Conservation (phyloP, 2,329 filamentous ascomycete species). For the Mycosphaerella arachidis region DNA sequence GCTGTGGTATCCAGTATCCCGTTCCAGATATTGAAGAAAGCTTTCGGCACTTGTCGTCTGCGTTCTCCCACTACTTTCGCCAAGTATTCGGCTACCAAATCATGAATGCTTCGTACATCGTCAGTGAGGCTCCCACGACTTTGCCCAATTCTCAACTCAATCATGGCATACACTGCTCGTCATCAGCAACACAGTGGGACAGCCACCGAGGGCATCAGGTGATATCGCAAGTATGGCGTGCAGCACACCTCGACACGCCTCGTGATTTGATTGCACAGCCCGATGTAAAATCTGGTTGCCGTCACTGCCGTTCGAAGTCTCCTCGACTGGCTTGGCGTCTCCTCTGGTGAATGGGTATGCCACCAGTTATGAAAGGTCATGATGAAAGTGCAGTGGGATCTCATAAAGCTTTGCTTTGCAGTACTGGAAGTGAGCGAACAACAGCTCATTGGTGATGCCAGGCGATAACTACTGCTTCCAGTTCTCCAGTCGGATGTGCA, state of each 20-base stretch:
- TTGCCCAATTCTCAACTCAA: neutral
- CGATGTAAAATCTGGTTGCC: neutral
- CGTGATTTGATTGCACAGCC: neutral
- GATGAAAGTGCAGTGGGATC: neutral
- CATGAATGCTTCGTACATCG: neutral
- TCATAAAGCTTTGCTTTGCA: neutral
- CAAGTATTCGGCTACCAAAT: no score
- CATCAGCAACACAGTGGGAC: neutral
- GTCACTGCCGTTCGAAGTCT: no score
- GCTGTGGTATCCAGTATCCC: no score
- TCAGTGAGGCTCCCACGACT: neutral
- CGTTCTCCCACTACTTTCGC: no score
- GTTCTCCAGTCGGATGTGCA: neutral
- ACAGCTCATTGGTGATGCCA: neutral
- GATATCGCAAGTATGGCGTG: neutral
- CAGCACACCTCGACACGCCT: neutral
- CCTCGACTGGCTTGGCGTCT: neutral
- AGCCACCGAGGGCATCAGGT: neutral
- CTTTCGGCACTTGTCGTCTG: no score
- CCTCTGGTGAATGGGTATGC: neutral
- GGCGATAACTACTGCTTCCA: neutral
- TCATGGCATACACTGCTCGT: neutral
- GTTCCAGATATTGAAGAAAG: no score
- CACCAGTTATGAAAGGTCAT: neutral
- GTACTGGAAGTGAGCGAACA: neutral